phyloP scores from a whole-genome alignment of 2,329 filamentous ascomycete genomes.

The Metarhizium sp. region DNA sequence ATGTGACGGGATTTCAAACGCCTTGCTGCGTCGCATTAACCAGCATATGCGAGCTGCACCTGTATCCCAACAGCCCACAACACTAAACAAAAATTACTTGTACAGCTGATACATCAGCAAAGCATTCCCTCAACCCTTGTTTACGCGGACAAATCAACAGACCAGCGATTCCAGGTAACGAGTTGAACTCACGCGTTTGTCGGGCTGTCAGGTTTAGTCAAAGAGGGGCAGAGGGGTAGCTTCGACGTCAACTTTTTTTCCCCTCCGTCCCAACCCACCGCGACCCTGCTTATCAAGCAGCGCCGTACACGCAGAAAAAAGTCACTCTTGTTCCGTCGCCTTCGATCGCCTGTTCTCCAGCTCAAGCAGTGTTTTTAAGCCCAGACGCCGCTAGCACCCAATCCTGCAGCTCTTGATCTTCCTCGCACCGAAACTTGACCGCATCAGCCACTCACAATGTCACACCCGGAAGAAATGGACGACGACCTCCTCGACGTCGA shows the following conservation, averaged over 20 bases:
- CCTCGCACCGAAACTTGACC: background rate
- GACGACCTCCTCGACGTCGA: constrained; percentile 63
- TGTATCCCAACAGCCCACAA: too few species aligned
- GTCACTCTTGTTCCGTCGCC: background rate
- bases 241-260: background rate
- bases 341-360: background rate
- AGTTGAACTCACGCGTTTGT: too few species aligned
- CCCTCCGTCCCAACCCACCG: background rate
- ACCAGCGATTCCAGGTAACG: too few species aligned
- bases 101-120: too few species aligned
- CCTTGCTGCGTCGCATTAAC: too few species aligned
- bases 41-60: too few species aligned
- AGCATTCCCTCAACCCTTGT: too few species aligned
- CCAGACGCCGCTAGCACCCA: background rate
- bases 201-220: background rate
- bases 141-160: too few species aligned
- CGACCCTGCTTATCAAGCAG: constrained; percentile 10
- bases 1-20: background rate
- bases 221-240: background rate
- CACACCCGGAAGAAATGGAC: constrained; percentile 24
- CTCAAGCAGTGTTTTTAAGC: background rate
- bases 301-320: constrained; percentile 3
- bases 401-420: background rate
- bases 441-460: constrained; percentile 13
- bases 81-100: too few species aligned